Conservation (phyloP, 495 filamentous ascomycete species). For the Penicillium crystallinum region DNA sequence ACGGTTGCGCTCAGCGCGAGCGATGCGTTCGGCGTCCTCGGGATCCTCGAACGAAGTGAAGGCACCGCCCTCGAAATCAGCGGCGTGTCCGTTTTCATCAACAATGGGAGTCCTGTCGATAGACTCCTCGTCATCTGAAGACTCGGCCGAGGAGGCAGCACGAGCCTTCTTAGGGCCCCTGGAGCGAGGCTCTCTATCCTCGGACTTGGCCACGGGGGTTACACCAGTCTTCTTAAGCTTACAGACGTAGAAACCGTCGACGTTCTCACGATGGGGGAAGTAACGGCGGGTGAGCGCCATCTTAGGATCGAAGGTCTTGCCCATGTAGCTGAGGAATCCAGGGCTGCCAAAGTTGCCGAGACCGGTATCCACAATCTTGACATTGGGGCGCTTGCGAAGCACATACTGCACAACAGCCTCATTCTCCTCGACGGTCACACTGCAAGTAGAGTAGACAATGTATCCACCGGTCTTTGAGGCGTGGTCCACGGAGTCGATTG, state of each 20-base stretch:
- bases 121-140: slow-evolving; percentile 24
- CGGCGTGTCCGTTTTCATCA: slow-evolving; percentile 32
- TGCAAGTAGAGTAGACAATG: slow-evolving; percentile 91
- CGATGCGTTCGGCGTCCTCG: slow-evolving; percentile 55
- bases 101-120: slow-evolving; percentile 47
- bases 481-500: slow-evolving; percentile 92
- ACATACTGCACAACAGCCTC: slow-evolving; percentile 92
- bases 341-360: slow-evolving; percentile 82
- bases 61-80: slow-evolving; percentile 36
- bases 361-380: slow-evolving; percentile 87
- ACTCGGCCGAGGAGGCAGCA: slow-evolving; percentile 16
- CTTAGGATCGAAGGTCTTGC: slow-evolving; percentile 80
- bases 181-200: slow-evolving; percentile 16
- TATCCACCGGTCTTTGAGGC: slow-evolving; percentile 82
- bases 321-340: slow-evolving; percentile 80
- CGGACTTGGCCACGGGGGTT: slow-evolving; percentile 52
- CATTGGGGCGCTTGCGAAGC: slow-evolving; percentile 83
- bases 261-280: slow-evolving; percentile 93
- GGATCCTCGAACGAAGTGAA: slow-evolving; percentile 67
- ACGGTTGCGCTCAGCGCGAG: slow-evolving; percentile 51
- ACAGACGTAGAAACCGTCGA: slow-evolving; percentile 97
- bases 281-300: slow-evolving; percentile 84
- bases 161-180: slow-evolving; percentile 5
- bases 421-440: slow-evolving; percentile 87
- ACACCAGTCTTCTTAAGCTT: slow-evolving; percentile 92